Evolutionary conservation across 2,329 filamentous ascomycete species (phyloP), one percentile per base, ranked within the genome.

Genomic region (Fusarium sp.): DNA sequence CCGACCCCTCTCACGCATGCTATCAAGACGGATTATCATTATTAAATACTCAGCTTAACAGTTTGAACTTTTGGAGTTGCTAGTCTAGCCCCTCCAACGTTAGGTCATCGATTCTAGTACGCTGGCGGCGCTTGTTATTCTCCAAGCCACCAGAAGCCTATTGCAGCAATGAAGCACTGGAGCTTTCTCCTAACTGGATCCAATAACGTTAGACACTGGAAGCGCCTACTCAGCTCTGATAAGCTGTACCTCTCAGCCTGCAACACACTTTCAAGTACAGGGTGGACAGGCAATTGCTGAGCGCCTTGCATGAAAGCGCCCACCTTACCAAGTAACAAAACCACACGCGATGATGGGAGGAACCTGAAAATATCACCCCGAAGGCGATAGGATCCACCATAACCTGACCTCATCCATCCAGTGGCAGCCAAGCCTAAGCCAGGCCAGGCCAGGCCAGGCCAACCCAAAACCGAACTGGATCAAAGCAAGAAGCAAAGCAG

Each of bases 401-500:
- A 49, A 57, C 52, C 66, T 65, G 66, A 70, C 68, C 67, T 65
- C 56, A 67, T 57, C 44, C 30, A 62, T 48, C 32, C 34, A 40
- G 51, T 53, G 38, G 39, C 54, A 53, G 48, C 15, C 47, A 64
- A 49, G 21, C 36, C 39, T 30, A 42, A 47, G 36, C 50, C 60
- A 66, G 26, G n/a, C 49, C 62, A 59, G 26, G n/a, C 49, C 62
- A 59, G 44, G 38, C 39, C 47, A 67, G 51, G 39, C 65, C 65
- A 66, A 38, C 32, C 61, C 65, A 54, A 66, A 62, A 58, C 46
- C 62, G 68, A 69, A 62, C 56, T 68, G 61, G 65, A 62, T 44
- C 70, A 69, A 53, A 36, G 15, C 65, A 69, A 47, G 21, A 56
- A 62, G 61, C 55, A 69, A 65, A 59, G 67, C 59, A 68, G 45